These are phyloP conservation scores for Phylloporus sp. DNA, from an alignment of 768 basidiomycete species.

Conservation along the genomic window DNA sequence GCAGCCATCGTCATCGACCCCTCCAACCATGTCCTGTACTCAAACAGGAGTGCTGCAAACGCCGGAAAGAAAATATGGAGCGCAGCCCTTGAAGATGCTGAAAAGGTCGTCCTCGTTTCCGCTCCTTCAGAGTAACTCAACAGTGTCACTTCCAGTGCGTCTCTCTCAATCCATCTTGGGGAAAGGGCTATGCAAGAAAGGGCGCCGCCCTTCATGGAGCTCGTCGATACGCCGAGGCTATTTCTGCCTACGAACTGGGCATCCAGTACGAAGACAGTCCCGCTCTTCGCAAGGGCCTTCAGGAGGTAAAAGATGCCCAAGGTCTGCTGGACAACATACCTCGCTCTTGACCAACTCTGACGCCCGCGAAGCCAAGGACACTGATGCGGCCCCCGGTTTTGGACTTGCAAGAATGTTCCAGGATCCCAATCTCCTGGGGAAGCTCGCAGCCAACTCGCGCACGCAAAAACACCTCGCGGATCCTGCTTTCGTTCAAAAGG, in stretches of 20 bases:
- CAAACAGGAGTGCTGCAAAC: slow-evolving; percentile 88
- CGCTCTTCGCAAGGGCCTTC: slow-evolving; percentile 77
- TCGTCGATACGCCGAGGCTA: slow-evolving; percentile 73
- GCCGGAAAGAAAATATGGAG: slow-evolving; percentile 78
- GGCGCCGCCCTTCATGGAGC: slow-evolving; percentile 91
- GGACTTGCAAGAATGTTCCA: slow-evolving; percentile 74
- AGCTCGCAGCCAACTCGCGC: slow-evolving; percentile 83
- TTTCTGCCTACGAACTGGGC: slow-evolving; percentile 77
- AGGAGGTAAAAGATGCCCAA: slow-evolving; percentile 84
- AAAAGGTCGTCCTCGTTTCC: slow-evolving; percentile 55
- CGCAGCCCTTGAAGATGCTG: slow-evolving; percentile 80
- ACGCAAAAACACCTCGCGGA: slow-evolving; percentile 82
- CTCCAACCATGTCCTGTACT: slow-evolving; percentile 83
- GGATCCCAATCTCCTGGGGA: slow-evolving; percentile 78
- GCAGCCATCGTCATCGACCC: slow-evolving; percentile 82
- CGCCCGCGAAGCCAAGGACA: slow-evolving; percentile 31
- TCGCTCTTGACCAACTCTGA: slow-evolving; percentile 1
- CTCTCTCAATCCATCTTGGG: slow-evolving; percentile 72
- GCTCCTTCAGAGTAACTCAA: slow-evolving; percentile 3
- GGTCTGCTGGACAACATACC: slow-evolving; percentile 36
- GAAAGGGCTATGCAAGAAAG: slow-evolving; percentile 87
- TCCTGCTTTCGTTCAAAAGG: slow-evolving; percentile 73
- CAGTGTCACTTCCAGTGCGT: slow-evolving; percentile 55
- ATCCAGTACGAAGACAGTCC: slow-evolving; percentile 79
- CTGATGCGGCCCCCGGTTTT: slow-evolving; percentile 38